phyloP scores from a whole-genome alignment of 306 rosid genomes.

The Alnus glutinosa region DNA sequence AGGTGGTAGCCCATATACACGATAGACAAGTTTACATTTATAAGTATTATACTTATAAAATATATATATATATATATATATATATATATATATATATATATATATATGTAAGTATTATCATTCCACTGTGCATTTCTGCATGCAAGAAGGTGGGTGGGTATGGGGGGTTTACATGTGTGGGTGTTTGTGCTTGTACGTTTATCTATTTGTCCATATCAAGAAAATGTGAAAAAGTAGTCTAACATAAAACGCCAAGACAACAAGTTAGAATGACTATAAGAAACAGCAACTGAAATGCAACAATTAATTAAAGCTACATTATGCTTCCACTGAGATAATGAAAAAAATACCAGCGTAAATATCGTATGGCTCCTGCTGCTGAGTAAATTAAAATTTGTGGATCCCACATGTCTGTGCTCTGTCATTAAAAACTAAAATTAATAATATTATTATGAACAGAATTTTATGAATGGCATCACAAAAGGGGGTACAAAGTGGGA shows the following conservation, averaged over 20 bases:
- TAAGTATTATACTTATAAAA: background rate
- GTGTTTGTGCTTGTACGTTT: background rate
- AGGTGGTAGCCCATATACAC: background rate
- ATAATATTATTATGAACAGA: constrained; percentile 23
- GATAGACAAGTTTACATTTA: background rate
- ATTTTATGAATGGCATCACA: constrained; percentile 19
- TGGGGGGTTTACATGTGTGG: background rate
- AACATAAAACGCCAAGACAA: constrained; percentile 13
- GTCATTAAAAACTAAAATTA: constrained; percentile 35
- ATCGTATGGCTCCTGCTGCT: constrained; percentile 99
- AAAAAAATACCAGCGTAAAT: constrained; percentile 79
- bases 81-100: too few species aligned
- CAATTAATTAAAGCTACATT: constrained; percentile 28
- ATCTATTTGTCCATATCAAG: background rate
- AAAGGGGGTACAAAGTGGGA: constrained; percentile 19
- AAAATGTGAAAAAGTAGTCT: constrained; percentile 8
- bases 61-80: too few species aligned
- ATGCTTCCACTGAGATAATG: constrained; percentile 30
- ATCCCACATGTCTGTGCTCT: constrained; percentile 99
- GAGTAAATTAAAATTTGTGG: constrained; percentile 90
- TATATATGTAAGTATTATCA: background rate
- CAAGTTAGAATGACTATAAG: constrained; percentile 13
- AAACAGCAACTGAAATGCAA: constrained; percentile 21
- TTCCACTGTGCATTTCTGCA: background rate
- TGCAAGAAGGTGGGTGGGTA: background rate